phyloP scores from a whole-genome alignment of 2,329 filamentous ascomycete species.

The Aquanectria penicillioides region DNA sequence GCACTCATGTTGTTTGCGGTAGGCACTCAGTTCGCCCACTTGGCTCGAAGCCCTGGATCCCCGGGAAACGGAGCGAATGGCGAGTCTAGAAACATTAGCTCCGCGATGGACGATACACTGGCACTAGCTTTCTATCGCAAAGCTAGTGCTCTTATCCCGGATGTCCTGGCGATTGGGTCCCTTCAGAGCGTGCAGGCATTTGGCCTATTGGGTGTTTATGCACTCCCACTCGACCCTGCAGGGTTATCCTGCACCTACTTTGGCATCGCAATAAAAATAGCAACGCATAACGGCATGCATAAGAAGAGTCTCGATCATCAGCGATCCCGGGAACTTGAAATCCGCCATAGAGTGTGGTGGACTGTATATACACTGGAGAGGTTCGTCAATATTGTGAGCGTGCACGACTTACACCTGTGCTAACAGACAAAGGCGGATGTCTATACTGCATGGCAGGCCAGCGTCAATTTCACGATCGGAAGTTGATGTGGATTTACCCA shows the following conservation, averaged over 20 bases:
- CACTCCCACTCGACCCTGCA: conserved; percentile 31
- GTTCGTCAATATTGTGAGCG: background rate
- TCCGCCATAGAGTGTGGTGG: conserved; percentile 38
- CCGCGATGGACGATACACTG: conserved; percentile 28
- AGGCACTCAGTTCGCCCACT: conserved; percentile 33
- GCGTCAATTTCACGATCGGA: conserved; percentile 29
- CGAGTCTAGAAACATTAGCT: conserved; percentile 22
- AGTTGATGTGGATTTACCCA: conserved; percentile 19
- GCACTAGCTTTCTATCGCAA: conserved; percentile 28
- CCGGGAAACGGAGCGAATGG: background rate
- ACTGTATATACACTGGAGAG: conserved; percentile 35
- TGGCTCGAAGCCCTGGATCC: conserved; percentile 7
- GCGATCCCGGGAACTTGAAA: conserved; percentile 2
- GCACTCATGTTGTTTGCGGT: conserved; percentile 37
- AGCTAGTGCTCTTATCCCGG: conserved; percentile 24
- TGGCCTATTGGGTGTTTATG: conserved; percentile 31
- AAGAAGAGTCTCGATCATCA: background rate
- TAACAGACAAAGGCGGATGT: conserved; percentile 28
- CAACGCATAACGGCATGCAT: conserved; percentile 32
- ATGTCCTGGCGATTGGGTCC: conserved; percentile 27
- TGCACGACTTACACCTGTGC: no score
- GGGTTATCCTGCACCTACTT: conserved; percentile 37
- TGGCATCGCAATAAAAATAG: conserved; percentile 33
- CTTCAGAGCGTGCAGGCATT: conserved; percentile 35
- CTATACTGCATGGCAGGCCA: conserved; percentile 33